Evolutionary conservation across 2,329 filamentous ascomycete species (phyloP).

Genomic region (Penicillium sp.): DNA sequence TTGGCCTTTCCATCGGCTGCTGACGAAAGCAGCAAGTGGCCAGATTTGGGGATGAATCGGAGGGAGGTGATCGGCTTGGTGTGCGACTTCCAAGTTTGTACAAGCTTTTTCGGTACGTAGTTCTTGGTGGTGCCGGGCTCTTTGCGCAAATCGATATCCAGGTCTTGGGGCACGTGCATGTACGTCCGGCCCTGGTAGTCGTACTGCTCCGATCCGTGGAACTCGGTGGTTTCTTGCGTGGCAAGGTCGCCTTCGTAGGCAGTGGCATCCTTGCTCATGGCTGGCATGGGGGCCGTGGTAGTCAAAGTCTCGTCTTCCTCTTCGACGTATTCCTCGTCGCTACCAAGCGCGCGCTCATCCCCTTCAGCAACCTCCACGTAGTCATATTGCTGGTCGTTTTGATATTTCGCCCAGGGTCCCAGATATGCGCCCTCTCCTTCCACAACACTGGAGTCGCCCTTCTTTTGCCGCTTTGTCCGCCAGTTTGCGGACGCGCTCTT

Average conservation of each 20-base stretch:
- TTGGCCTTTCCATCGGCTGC: constrained; percentile 88
- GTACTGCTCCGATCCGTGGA: constrained; percentile 77
- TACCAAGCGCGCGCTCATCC: constrained; percentile 68
- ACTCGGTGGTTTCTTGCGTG: constrained; percentile 76
- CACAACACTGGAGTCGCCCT: constrained; percentile 78
- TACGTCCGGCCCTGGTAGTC: constrained; percentile 96
- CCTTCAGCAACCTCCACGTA: constrained; percentile 65
- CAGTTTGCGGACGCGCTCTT: constrained; percentile 71
- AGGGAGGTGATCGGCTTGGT: constrained; percentile 83
- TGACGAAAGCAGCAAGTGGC: constrained; percentile 85
- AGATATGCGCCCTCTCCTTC: constrained; percentile 87
- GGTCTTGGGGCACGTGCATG: constrained; percentile 93
- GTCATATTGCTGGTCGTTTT: constrained; percentile 68
- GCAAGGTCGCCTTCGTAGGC: constrained; percentile 56
- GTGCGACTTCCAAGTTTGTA: constrained; percentile 86
- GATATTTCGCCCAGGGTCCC: constrained; percentile 90
- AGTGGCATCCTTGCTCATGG: constrained; percentile 53
- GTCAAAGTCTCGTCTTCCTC: constrained; percentile 59
- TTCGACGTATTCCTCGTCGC: constrained; percentile 77
- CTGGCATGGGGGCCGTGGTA: constrained; percentile 47
- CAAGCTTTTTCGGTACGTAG: constrained; percentile 89
- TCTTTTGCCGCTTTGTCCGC: constrained; percentile 75
- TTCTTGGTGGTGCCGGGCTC: constrained; percentile 79
- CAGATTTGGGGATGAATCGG: constrained; percentile 83
- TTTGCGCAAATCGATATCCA: constrained; percentile 81